A percentile compares a stretch with the other conserved stretches of the same genome.
Evolutionary conservation across 2,329 filamentous ascomycete species (phyloP).

Genomic region (Helicocarpus griseus): DNA sequence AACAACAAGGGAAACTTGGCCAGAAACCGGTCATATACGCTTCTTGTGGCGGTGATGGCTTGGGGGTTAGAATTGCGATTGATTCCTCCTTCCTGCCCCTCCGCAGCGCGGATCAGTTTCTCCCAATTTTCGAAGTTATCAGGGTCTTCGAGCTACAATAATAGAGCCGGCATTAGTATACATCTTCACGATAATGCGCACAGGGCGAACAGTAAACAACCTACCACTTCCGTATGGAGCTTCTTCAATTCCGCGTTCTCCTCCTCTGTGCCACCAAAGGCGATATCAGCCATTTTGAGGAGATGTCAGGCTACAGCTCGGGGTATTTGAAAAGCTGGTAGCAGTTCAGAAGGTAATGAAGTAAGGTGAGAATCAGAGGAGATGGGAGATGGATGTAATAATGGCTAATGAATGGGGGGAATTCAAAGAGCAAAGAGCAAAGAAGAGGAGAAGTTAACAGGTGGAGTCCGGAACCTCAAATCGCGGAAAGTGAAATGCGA

Average conservation of each 20-base stretch:
- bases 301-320: background rate
- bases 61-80: constrained; percentile 95
- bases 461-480: background rate
- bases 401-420: background rate
- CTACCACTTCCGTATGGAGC: constrained; percentile 66
- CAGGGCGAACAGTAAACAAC: constrained; percentile 24
- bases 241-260: constrained; percentile 75
- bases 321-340: background rate
- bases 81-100: constrained; percentile 80
- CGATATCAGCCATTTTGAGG: constrained; percentile 58
- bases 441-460: background rate
- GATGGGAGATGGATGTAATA: background rate
- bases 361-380: background rate
- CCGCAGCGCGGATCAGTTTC: constrained; percentile 72
- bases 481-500: background rate
- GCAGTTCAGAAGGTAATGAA: background rate
- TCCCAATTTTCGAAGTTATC: constrained; percentile 96
- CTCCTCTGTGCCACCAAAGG: constrained; percentile 65
- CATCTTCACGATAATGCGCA: constrained; percentile 8
- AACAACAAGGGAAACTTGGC: constrained; percentile 92
- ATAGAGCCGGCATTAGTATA: constrained; percentile 2
- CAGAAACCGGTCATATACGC: constrained; percentile 85
- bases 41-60: constrained; percentile 76
- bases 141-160: constrained; percentile 52
- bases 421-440: background rate